Evolutionary conservation across 768 basidiomycete genomes (phyloP).

Genomic region (Tricholoma bakamatsutake): DNA sequence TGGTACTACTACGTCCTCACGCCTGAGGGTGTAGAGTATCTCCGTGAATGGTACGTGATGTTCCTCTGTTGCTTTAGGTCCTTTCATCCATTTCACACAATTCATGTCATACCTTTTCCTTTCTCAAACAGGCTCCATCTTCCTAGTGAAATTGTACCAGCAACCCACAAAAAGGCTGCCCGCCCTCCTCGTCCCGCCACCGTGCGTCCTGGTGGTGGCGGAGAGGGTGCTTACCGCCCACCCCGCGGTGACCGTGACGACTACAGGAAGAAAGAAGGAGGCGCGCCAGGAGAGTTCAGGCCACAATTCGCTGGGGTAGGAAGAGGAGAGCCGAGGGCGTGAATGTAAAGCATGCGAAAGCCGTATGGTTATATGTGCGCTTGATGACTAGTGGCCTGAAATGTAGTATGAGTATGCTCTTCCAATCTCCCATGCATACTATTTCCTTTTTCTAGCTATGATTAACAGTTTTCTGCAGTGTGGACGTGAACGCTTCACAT

Average conservation of each 20-base stretch:
- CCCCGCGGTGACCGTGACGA: slow-evolving; percentile 88
- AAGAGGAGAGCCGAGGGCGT: slow-evolving; percentile 78
- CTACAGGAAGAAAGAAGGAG: slow-evolving; percentile 89
- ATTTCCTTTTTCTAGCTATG: not conserved
- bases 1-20: slow-evolving; percentile 98
- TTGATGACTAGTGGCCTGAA: slow-evolving; percentile 11
- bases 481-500: not conserved
- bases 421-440: not conserved
- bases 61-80: not conserved
- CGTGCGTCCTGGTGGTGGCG: slow-evolving; percentile 57
- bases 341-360: slow-evolving; percentile 14
- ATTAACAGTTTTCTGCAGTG: not conserved
- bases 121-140: slow-evolving; percentile 76
- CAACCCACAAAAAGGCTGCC: slow-evolving; percentile 95
- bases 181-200: slow-evolving; percentile 81
- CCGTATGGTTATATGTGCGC: slow-evolving; percentile 14
- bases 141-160: slow-evolving; percentile 91
- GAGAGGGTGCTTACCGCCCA: slow-evolving; percentile 79
- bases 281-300: slow-evolving; percentile 82
- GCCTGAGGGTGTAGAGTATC: slow-evolving; percentile 94
- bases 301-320: slow-evolving; percentile 88
- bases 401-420: slow-evolving; percentile 23
- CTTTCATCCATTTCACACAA: not conserved
- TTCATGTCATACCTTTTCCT: not conserved
- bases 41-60: slow-evolving; percentile 75